Base-by-base conservation (phyloP, 768 basidiomycete genomes). In the Mycena kentingensis region DNA sequence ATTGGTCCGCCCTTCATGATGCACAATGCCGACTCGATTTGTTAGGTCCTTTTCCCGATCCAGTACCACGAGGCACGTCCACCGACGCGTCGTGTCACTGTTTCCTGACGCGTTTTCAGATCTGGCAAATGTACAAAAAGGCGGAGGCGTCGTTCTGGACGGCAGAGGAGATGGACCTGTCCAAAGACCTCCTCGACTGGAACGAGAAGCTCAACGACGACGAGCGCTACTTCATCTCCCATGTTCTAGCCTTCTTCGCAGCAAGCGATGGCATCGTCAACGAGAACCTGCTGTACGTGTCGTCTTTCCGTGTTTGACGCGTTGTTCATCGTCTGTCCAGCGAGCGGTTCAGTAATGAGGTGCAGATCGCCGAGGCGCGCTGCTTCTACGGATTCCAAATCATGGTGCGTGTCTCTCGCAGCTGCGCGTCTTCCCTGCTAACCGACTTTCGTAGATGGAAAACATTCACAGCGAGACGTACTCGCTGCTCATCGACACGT, bases 321-420 rank as follows among this genome's bases (percentile, higher is more conserved):
- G n/a, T n/a, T n/a, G n/a, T n/a, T n/a, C n/a, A n/a, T n/a, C n/a
- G n/a, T n/a, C n/a, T n/a, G n/a, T n/a, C n/a, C n/a, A n/a, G n/a
- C 22, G 85, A 89, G 66, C 83, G 88, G 12, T 90, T 90, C 69
- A 84, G 83, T 10, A 79, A 78, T 49, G 88, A 90, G 63, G 86
- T 90, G 3, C 88, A 90, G 63, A 77, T 73, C 3, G 85, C 88
- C 10, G 88, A 90, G 64, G 88, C 87, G 13, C 80, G 88, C 15
- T 89, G 85, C 65, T 90, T 90, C 69, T 90, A 90, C 62, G 88
- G 88, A n/a, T 90, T 88, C 71, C 88, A 90, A 64, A 87, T 89
- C 62, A 90, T 90, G 87, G 90, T 89, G 82, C 88, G 90, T 58
- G 90, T 90, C 64, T 83, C 90, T 34, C 88, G 90, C 67, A 87